Base-by-base conservation (phyloP, 2,329 filamentous ascomycete genomes). In the Colletotrichum gloeosporioides region DNA sequence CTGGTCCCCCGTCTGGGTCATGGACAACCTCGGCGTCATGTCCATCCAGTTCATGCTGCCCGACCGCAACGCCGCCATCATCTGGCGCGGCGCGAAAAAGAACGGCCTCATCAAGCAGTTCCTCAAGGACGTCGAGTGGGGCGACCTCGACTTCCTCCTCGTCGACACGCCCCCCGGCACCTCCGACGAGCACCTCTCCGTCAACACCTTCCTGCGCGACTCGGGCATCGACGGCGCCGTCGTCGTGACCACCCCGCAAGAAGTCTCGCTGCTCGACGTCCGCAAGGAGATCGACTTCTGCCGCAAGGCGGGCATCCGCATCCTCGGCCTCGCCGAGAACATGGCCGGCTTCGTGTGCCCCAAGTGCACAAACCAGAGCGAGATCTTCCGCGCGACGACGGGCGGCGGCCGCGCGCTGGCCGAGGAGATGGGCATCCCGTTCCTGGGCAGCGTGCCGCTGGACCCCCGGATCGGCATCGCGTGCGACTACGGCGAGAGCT, bases 101-200 rank as follows among this genome's bases (percentile, higher is more conserved):
- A 99, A 99, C 82, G 97, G 97, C 0, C 87, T 99, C 73, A 99
- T 99, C 83, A 99, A 99, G 88, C 95, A 98, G 84, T 99, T 99
- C 80, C 87, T 99, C 68, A 98, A 98, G 88, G 98, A 99, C 82
- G 97, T 99, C 8, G 95, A 98, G 83, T 99, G 98, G 97, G 97
- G 97, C 12, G 95, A 98, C 77, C 88, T 99, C 84, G 97, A 99
- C 82, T 98, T 96, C 79, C 83, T 99, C 75, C 90, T 99, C 68
- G 95, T 99, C 13, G 97, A 99, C 84, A 99, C 97, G 2, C 97
- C 98, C 1, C 97, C 97, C 0, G 97, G 97, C 22, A 99, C 97
- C 3, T 96, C 93, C 76, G 97, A 99, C 83, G 97, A 99, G 87
- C 97, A 99, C 86, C 87, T 99, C 39, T 96, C 94, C 78, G 96